A percentile compares a stretch with the other conserved stretches of the same genome.
phyloP scores from a whole-genome alignment of 169 alveolate genomes.

The Eimeria falciformis region DNA sequence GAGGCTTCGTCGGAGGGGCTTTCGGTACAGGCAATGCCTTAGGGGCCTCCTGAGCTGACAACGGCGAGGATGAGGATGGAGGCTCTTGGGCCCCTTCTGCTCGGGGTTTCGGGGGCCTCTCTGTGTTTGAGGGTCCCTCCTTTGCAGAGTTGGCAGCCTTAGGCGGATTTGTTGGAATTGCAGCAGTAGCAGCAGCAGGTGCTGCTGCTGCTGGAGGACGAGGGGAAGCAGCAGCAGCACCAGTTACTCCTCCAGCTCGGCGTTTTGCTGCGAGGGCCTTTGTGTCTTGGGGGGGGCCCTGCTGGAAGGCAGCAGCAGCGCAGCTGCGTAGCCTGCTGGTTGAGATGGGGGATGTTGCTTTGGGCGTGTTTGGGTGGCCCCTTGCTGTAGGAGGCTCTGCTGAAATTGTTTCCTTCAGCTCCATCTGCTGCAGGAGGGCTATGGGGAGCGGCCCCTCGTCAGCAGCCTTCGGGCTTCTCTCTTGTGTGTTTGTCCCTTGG shows the following conservation, averaged over 20 bases:
- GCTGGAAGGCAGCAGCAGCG: constrained; percentile 16
- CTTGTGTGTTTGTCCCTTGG: no score
- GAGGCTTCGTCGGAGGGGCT: background rate
- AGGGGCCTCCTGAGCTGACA: background rate
- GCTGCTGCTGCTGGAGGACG: background rate
- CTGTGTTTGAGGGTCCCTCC: background rate
- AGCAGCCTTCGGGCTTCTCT: background rate
- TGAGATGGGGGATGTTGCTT: background rate
- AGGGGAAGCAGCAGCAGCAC: constrained; percentile 3
- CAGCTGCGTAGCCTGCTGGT: constrained; percentile 8
- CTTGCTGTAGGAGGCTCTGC: constrained; percentile 14
- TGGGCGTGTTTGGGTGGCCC: constrained; percentile 14
- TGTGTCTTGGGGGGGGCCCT: background rate
- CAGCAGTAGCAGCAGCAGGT: background rate
- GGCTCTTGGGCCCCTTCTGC: background rate
- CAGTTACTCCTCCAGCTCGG: constrained; percentile 17
- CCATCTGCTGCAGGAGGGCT: constrained; percentile 42
- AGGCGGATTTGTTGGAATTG: background rate
- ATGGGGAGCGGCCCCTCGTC: background rate
- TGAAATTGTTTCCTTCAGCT: background rate
- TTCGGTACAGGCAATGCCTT: background rate
- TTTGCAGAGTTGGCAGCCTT: background rate
- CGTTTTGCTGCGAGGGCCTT: constrained; percentile 22
- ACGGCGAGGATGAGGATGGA: no score
- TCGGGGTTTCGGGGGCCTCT: constrained; percentile 6